These are phyloP conservation scores for Moniliella sp. DNA, from an alignment of 1,284 basidiomycete species.

Conservation along the genomic window DNA sequence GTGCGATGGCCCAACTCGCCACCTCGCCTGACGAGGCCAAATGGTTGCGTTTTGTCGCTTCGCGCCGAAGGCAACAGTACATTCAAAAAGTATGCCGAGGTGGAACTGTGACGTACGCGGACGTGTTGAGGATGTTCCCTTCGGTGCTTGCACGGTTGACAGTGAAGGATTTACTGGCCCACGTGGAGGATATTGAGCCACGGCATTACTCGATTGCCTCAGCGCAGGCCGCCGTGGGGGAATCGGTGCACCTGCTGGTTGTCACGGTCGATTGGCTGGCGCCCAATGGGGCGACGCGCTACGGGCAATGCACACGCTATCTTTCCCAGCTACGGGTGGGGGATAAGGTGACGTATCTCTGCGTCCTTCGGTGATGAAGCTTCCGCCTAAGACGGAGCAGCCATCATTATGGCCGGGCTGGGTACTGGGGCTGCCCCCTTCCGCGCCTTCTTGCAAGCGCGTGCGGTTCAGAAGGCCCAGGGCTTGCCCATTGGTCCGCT, in stretches of 20 bases:
- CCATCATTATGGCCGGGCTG: slow-evolving; percentile 96
- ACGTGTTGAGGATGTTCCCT: slow-evolving; percentile 58
- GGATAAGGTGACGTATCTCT: slow-evolving; percentile 86
- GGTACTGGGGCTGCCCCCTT: slow-evolving; percentile 95
- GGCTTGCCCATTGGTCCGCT: slow-evolving; percentile 65
- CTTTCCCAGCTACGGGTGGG: slow-evolving; percentile 61
- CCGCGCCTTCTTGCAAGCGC: slow-evolving; percentile 89
- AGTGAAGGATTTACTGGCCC: slow-evolving; percentile 59
- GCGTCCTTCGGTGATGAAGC: slow-evolving; percentile 98
- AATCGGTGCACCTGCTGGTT: slow-evolving; percentile 78
- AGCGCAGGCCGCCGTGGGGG: slow-evolving; percentile 75
- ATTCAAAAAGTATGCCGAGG: slow-evolving; percentile 84
- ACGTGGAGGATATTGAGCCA: slow-evolving; percentile 58
- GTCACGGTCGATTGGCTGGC: slow-evolving; percentile 88
- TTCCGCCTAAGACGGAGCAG: slow-evolving; percentile 60
- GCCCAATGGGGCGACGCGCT: slow-evolving; percentile 55
- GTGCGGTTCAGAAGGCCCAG: slow-evolving; percentile 59
- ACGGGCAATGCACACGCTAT: slow-evolving; percentile 90
- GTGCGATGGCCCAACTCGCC: slow-evolving; percentile 63
- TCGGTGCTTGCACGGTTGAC: slow-evolving; percentile 57
- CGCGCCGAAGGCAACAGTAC: slow-evolving; percentile 74
- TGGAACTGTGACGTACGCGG: slow-evolving; percentile 86
- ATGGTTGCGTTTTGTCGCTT: slow-evolving; percentile 72
- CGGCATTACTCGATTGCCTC: slow-evolving; percentile 95
- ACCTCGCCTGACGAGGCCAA: slow-evolving; percentile 52